These are phyloP conservation scores for Solanum bulbocastanum DNA, from an alignment of 257 asterid genomes.

Conservation along the genomic window DNA sequence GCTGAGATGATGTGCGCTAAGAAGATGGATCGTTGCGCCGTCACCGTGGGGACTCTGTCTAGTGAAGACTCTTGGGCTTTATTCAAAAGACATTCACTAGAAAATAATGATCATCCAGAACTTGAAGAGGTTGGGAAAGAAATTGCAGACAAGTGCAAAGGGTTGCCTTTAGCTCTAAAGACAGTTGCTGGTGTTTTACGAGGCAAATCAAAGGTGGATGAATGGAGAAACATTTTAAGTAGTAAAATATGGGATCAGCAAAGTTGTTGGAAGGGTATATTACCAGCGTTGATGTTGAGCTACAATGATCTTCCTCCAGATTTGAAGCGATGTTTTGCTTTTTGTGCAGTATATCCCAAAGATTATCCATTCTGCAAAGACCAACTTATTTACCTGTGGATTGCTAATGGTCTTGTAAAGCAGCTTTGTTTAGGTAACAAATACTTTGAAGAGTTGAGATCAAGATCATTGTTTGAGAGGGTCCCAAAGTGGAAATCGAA, in stretches of 20 bases:
- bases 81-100: background rate
- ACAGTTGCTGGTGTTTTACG: background rate
- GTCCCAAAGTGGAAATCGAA: background rate
- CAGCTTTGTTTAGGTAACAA: background rate
- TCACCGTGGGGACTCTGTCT: background rate
- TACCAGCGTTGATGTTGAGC: background rate
- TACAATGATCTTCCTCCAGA: background rate
- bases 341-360: constrained; percentile 6
- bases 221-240: background rate
- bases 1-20: constrained; percentile 17
- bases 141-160: background rate
- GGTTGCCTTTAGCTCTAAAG: background rate
- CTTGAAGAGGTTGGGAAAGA: background rate
- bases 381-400: background rate
- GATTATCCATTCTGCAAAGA: background rate
- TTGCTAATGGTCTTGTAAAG: background rate
- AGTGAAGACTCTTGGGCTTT: background rate
- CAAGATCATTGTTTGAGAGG: background rate
- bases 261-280: background rate
- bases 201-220: background rate
- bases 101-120: background rate
- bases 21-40: background rate
- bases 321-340: background rate
- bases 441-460: background rate
- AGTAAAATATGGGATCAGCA: background rate